Evolutionary conservation across 2,329 filamentous ascomycete genomes (phyloP), one percentile per base, ranked within the genome.

Genomic region (Sarocladium kiliense): DNA sequence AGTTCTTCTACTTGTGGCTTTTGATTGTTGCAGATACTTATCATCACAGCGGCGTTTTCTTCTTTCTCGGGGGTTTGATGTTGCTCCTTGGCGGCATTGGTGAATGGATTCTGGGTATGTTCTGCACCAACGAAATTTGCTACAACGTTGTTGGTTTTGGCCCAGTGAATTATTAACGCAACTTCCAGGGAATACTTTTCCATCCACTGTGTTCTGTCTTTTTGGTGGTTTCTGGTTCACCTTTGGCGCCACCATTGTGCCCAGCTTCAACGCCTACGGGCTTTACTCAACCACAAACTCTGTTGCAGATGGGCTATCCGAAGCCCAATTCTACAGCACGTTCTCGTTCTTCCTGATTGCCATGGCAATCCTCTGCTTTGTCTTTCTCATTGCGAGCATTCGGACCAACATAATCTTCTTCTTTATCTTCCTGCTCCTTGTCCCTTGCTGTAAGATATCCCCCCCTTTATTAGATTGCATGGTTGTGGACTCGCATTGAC

Each of bases 381-480:
- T 88, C 56, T 88, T 80, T 69, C 68, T 85, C 39, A 73, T 89
- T 61, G 84, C 82, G 63, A 77, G 83, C 7, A 72, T 87, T 10
- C 80, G 86, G 27, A 88, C 85, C 18, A 89, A 89, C 62, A 53
- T 86, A 5, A 72, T 81, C 61, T 86, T 86, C 66, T 76, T 83
- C 58, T 59, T 79, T 30, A 86, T 87, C 63, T 87, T 87, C 68
- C 59, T 81, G 39, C 71, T 74, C 0, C 76, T 89, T 1, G 66
- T 80, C 11, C 61, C 66, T 16, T 61, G 58, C 58, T 67, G 66
- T 68, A 61, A 63, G 66, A 34, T 3, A 11, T 34, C 25, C 47
- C 19, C 18, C 25, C 56, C 53, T 54, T 21, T 36, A 21, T n/a
- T n/a, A n/a, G n/a, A n/a, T n/a, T n/a, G n/a, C n/a, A n/a, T n/a